Base-by-base conservation (phyloP, 1,139 yeast genomes). In the Candida tunisiensis region DNA sequence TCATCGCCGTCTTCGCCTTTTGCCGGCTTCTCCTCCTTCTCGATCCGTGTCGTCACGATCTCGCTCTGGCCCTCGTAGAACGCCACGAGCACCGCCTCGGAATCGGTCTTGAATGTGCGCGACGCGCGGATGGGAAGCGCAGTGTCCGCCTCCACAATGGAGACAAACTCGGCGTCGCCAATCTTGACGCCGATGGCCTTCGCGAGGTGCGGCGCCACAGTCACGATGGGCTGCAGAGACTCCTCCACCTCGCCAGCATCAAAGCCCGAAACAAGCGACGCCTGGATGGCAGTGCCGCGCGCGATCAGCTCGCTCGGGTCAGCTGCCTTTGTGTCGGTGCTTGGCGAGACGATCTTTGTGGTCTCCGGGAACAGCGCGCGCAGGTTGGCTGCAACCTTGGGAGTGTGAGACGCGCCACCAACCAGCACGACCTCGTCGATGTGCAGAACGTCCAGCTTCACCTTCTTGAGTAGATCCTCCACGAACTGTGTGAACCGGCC, bases 231-330 rank as follows among this genome's bases (percentile, higher is more conserved):
- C 53, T 79, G 78, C 42, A 75, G 63, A 34, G 93, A 75, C 55
- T 83, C 93, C 30, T 65, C 61, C 43, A 88, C 66, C 57, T 85
- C 96, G 30, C 78, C 91, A 34, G 67, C 80, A 47, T 85, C 96
- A 44, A 75, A 82, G 30, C 71, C 62, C 44, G 80, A 79, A 39
- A 85, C 65, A 51, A 91, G 62, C 23, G 93, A 71, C 28, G 95
- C 98, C 64, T 91, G 98, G 50, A 88, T 67, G 34, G 98, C 95
- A 36, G 94, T 93, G 58, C 99, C 99, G 51, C 93, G 77, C 39
- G 93, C 74, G 39, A 77, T 64, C 47, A 83, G 65, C 60, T 91
- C 98, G 45, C 80, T 71, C 35, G 99, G 95, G 60, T 77, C 72
- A 35, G 75, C 49, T 31, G 93, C 83, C 55, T 78, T 78, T 37